phyloP scores from a whole-genome alignment of 1,139 yeast genomes.

The Geotrichum cucujoidarum region DNA sequence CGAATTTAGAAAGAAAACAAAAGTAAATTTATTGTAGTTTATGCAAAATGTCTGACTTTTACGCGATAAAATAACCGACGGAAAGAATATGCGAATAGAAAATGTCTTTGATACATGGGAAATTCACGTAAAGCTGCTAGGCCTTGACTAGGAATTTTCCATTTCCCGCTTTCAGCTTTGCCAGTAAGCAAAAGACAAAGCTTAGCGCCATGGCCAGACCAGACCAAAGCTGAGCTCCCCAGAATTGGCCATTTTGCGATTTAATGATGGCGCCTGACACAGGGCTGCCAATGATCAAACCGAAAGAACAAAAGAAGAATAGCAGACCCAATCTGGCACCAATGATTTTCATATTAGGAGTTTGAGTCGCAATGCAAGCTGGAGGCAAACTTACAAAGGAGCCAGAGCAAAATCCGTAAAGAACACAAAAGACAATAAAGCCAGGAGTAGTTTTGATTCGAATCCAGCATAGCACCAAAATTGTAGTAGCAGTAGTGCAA shows the following conservation, averaged over 20 bases:
- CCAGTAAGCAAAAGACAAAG: not conserved
- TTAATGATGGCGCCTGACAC: constrained; percentile 47
- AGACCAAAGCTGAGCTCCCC: constrained; percentile 11
- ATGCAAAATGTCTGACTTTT: too few species aligned
- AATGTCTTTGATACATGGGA: too few species aligned
- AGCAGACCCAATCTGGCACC: constrained; percentile 56
- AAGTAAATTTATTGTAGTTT: too few species aligned
- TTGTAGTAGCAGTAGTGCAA: constrained; percentile 23
- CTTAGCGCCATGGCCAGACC: constrained; percentile 7
- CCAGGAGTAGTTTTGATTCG: constrained; percentile 43
- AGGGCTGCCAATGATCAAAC: constrained; percentile 51
- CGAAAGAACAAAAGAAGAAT: constrained; percentile 51
- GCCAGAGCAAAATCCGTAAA: constrained; percentile 50
- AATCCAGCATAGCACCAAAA: constrained; percentile 39
- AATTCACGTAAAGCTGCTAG: too few species aligned
- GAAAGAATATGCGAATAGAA: too few species aligned
- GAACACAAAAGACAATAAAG: constrained; percentile 38
- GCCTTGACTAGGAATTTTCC: constrained; percentile 8
- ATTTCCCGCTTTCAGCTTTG: constrained; percentile 4
- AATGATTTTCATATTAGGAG: constrained; percentile 42
- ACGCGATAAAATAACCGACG: too few species aligned
- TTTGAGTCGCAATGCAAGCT: constrained; percentile 45
- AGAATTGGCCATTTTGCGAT: constrained; percentile 17
- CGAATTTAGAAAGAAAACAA: too few species aligned
- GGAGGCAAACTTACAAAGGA: constrained; percentile 45